Base-by-base conservation (phyloP, 352 stramenopile genomes). In the Aphanomyces invadans region DNA sequence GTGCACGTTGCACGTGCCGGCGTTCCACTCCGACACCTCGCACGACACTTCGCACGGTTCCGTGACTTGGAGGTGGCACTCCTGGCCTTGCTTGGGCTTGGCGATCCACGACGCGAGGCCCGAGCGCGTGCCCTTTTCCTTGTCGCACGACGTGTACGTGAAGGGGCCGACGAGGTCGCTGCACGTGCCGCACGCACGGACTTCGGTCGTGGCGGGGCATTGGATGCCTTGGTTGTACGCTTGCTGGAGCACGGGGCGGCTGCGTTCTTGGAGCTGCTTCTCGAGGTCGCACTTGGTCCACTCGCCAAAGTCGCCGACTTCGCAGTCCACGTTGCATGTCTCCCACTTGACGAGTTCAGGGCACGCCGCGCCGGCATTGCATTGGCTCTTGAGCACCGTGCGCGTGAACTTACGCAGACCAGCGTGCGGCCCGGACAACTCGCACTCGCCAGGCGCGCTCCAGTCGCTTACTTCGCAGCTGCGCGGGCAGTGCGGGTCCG, bases 241-340 rank as follows among this genome's bases (percentile, higher is more conserved):
- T 17, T 45, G 9, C 33, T 64, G 55, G n/a, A 74, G 38, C 7
- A 89, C 72, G 1, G 72, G 62, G 2, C 82, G 72, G n/a, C 65
- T 67, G 11, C 79, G 77, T 2, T 68, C 76, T 62, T 86, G 86
- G 32, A 69, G 77, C 25, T 71, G 69, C 0, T 74, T 78, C 21
- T 68, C 38, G 36, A 73, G 70, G 65, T 90, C 70, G 48, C 82
- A 89, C 3, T 62, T 73, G 15, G 71, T 77, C 76, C 76, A 89
- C 9, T 71, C 57, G 21, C 59, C 75, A 78, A 78, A 89, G 17
- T 79, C 68, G 0, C 59, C 73, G 3, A 81, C 29, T 32, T 76
- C 71, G 57, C 81, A 89, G 66, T 83, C 74, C 0, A 87, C 55
- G 7, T 71, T 66, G 70, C 81, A 89, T 0, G 48, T 51, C 0